Evolutionary conservation across 1,284 basidiomycete species (phyloP), one percentile per base, ranked within the genome.

Genomic region (Ganoderma sp.): DNA sequence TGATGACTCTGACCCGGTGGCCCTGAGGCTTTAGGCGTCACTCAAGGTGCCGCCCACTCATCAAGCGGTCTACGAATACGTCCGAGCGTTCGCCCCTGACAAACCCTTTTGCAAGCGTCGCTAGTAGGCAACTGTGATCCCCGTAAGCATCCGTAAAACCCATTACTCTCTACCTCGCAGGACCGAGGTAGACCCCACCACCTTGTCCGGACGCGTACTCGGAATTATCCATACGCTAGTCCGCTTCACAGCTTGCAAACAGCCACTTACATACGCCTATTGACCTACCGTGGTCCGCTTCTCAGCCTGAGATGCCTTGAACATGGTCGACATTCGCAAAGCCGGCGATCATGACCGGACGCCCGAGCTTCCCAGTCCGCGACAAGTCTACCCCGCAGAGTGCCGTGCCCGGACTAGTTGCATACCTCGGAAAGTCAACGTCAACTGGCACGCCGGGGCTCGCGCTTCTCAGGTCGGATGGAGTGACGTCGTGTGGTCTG

Each of bases 311-410:
- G 7, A 39, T 39, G 37, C 8, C 37, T 15, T 6, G 52, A 25
- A 28, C 9, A 32, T 32, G 9, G 25, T 14, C 28, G 10, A 54
- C 52, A 25, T 19, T 28, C 34, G 39, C 56, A n/a, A n/a, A 34
- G 56, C 9, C 34, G 25, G 56, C 17, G 19, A 17, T 39, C 56
- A 58, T 19, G 56, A 39, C 56, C 56, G 56, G 56, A 58, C 34
- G 34, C 56, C 56, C 37, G 56, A 58, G 22, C 56, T 58, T 58
- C 28, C 17, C 39, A 39, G 56, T 58, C 56, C 34, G 56, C 56
- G 56, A 58, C 5, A 22, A 2, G 19, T 2, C 56, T 19, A 10
- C n/a, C 4, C 39, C 56, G 56, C 17, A 8, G 19, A 37, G 34
- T 39, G 56, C 56, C 34, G 56, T 37, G 34, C n/a, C 19, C 56